phyloP scores from a whole-genome alignment of 1,284 basidiomycete species.

The Pseudozyma pruni region DNA sequence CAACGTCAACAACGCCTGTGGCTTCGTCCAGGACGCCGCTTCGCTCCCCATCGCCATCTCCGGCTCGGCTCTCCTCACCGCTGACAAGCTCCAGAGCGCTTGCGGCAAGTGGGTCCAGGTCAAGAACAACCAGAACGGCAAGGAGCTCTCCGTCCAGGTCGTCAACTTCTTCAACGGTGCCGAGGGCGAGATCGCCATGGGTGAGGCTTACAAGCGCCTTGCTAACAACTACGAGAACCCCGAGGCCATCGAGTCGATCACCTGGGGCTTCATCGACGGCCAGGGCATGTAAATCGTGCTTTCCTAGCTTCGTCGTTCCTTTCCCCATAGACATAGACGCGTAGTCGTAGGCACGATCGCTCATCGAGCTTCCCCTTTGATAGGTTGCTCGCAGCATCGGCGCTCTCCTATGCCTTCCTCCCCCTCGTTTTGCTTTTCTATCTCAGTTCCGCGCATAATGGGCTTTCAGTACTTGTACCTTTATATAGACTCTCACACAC shows the following conservation, averaged over 20 bases:
- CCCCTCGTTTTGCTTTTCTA: constrained; percentile 12
- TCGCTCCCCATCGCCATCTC: constrained; percentile 53
- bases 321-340: constrained; percentile 15
- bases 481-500: constrained; percentile 5
- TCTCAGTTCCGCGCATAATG: constrained; percentile 31
- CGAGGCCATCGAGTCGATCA: constrained; percentile 47
- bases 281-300: constrained; percentile 43
- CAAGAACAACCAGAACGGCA: constrained; percentile 57
- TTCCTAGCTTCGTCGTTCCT: not conserved
- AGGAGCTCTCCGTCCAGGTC: constrained; percentile 52
- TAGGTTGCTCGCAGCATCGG: not conserved
- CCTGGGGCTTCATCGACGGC: constrained; percentile 57
- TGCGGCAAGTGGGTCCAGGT: constrained; percentile 59
- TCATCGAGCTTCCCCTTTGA: constrained; percentile 6
- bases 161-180: constrained; percentile 41
- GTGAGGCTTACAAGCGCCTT: constrained; percentile 47
- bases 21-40: constrained; percentile 24
- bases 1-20: constrained; percentile 37
- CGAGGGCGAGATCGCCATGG: constrained; percentile 42
- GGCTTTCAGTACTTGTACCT: constrained; percentile 33
- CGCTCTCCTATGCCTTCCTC: constrained; percentile 13
- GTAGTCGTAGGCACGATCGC: constrained; percentile 20
- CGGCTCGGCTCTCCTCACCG: constrained; percentile 32
- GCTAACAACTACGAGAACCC: constrained; percentile 42
- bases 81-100: constrained; percentile 40